Base-by-base conservation (phyloP, 208 protist species). In the Trypanosoma melophagium region DNA sequence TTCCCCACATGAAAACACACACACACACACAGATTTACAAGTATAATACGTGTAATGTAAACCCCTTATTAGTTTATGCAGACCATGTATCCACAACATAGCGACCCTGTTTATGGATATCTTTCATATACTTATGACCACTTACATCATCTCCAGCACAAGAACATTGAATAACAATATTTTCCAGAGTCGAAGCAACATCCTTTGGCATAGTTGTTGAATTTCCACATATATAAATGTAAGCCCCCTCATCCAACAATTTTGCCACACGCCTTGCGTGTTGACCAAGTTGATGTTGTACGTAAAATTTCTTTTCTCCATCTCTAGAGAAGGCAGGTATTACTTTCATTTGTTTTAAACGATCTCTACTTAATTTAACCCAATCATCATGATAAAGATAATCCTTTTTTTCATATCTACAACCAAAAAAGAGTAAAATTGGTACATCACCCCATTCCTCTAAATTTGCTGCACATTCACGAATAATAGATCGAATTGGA, bases 71-170 rank as follows among this genome's bases (percentile, higher is more conserved):
- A 59, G 10, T 41, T 71, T 79, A 95, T n/a, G 79, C 75, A n/a
- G 90, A 92, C 90, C 90, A 96, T 17, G 90, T 89, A 65, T 96
- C 90, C 21, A 93, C 65, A 60, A 92, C 76, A 56, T 86, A 89
- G 16, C 90, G 80, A 4, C 87, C 86, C 31, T 86, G 66, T 8
- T 80, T 77, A 25, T 64, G 24, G 38, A 90, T 44, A 3, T 51
- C 28, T 22, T 78, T 74, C 45, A 92, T 69, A 22, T 86, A 75
- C 21, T 63, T 56, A 9, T 74, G 52, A 14, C 75, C 83, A 16
- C 57, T 24, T 24, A n/a, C 64, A 50, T 81, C 77, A 62, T 85
- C 76, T 8, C 78, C 81, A 28, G 60, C 73, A 19, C 75, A 83
- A 56, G 80, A 76, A 16, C 79, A 80, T 25, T 74, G 77, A n/a